phyloP scores from a whole-genome alignment of 1,139 yeast genomes.

The Scheffersomyces segobiensis region DNA sequence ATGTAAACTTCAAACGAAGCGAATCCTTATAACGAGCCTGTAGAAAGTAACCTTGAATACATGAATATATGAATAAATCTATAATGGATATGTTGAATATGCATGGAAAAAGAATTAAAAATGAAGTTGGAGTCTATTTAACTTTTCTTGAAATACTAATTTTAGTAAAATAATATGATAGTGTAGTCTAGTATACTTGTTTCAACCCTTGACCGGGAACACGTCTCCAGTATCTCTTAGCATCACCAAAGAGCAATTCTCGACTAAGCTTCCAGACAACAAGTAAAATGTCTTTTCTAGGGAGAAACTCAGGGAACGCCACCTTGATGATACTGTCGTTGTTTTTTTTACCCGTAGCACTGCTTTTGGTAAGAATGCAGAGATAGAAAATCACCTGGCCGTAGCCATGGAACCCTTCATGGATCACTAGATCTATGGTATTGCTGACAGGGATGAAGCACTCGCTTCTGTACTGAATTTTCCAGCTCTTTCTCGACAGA shows the following conservation, averaged over 20 bases:
- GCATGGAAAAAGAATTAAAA: neutral
- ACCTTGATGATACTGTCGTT: slow-evolving; percentile 40
- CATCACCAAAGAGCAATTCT: slow-evolving; percentile 36
- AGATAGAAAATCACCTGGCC: slow-evolving; percentile 62
- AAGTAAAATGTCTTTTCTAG: slow-evolving; percentile 43
- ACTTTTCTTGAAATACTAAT: neutral
- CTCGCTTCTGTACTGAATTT: slow-evolving; percentile 18
- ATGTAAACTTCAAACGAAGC: neutral
- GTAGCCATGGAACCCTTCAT: slow-evolving; percentile 66
- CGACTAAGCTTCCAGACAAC: slow-evolving; percentile 44
- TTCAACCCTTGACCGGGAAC: slow-evolving; percentile 47
- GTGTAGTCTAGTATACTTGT: slow-evolving; percentile 7
- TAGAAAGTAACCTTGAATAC: neutral
- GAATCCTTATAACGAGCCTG: neutral
- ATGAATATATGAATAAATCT: neutral
- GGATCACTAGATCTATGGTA: slow-evolving; percentile 61
- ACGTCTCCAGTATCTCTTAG: slow-evolving; percentile 39
- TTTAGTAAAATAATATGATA: neutral
- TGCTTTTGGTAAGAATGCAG: slow-evolving; percentile 49
- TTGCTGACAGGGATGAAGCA: slow-evolving; percentile 52
- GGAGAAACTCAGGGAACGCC: slow-evolving; percentile 51
- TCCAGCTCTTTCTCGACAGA: slow-evolving; percentile 29
- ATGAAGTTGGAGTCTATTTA: neutral
- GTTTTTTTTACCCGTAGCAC: slow-evolving; percentile 4
- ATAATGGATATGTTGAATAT: neutral